These are phyloP conservation scores for Raffaelea arxii DNA, from an alignment of 2,329 filamentous ascomycete genomes.

Conservation along the genomic window DNA sequence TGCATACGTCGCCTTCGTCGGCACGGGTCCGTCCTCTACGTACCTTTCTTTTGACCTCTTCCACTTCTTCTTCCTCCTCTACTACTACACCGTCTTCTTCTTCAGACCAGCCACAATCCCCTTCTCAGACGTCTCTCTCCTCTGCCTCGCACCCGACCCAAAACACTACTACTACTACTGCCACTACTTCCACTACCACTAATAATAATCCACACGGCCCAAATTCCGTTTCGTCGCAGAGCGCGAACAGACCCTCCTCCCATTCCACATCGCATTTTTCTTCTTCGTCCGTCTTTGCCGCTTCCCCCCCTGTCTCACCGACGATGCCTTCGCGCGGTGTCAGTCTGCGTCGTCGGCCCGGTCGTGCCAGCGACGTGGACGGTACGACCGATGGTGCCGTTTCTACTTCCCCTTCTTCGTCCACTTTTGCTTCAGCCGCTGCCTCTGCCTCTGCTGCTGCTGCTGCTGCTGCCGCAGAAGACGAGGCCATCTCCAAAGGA, in stretches of 20 bases:
- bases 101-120: neutral
- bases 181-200: no score
- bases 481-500: slow-evolving; percentile 42
- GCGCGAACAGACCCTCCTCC: slow-evolving; percentile 8
- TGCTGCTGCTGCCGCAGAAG: slow-evolving; percentile 18
- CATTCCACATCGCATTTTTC: no score
- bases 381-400: no score
- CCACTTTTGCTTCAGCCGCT: slow-evolving; percentile 27
- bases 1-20: no score
- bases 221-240: neutral
- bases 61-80: neutral
- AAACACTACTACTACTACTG: no score
- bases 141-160: neutral
- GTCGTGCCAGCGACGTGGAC: slow-evolving; percentile 31
- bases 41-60: slow-evolving; percentile 1
- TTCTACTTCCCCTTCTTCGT: slow-evolving; percentile 21
- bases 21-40: neutral
- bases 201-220: no score
- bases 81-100: no score
- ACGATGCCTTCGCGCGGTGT: slow-evolving; percentile 13
- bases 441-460: slow-evolving; percentile 15
- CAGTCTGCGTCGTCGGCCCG: slow-evolving; percentile 30
- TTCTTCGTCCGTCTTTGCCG: slow-evolving; percentile 24
- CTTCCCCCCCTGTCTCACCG: slow-evolving; percentile 23
- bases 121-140: neutral